Evolutionary conservation across 768 basidiomycete species (phyloP).

Genomic region (Panaeolus cyanescens): DNA sequence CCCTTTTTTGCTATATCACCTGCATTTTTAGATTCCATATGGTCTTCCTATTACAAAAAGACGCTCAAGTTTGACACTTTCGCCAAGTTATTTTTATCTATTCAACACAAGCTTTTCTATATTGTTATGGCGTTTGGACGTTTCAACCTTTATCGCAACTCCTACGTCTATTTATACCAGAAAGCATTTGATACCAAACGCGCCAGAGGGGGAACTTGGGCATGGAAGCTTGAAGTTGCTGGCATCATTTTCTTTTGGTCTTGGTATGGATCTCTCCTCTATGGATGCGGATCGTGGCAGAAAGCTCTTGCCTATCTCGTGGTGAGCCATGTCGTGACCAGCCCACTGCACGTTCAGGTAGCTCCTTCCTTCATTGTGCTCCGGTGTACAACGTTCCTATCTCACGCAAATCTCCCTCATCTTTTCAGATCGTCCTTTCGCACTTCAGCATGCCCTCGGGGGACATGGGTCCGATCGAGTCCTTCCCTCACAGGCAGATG

Average conservation of each 20-base stretch:
- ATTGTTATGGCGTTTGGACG: constrained; percentile 86
- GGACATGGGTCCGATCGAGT: constrained; percentile 88
- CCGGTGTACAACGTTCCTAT: constrained; percentile 1
- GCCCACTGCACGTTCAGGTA: constrained; percentile 93
- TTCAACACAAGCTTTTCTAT: constrained; percentile 95
- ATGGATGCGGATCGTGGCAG: constrained; percentile 70
- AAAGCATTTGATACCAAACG: constrained; percentile 66
- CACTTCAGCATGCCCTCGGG: constrained; percentile 96
- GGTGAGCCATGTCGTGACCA: constrained; percentile 83
- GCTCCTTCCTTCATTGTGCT: constrained; percentile 1
- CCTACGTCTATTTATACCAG: constrained; percentile 74
- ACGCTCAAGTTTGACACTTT: constrained; percentile 78
- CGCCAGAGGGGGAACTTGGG: constrained; percentile 73
- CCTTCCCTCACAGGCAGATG: constrained; percentile 91
- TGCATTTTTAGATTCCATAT: constrained; percentile 81
- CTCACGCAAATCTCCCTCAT: neutral
- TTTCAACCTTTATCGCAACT: constrained; percentile 92
- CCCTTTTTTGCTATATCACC: constrained; percentile 96
- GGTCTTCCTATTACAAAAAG: constrained; percentile 94
- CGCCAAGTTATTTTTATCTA: constrained; percentile 60
- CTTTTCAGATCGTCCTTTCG: constrained; percentile 83
- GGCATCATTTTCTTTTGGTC: constrained; percentile 84
- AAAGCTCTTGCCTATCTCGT: constrained; percentile 74
- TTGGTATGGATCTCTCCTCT: constrained; percentile 80
- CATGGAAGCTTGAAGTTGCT: constrained; percentile 73